Evolutionary conservation across 345 rosid species (phyloP).

Genomic region (Citrus mangshanensis): DNA sequence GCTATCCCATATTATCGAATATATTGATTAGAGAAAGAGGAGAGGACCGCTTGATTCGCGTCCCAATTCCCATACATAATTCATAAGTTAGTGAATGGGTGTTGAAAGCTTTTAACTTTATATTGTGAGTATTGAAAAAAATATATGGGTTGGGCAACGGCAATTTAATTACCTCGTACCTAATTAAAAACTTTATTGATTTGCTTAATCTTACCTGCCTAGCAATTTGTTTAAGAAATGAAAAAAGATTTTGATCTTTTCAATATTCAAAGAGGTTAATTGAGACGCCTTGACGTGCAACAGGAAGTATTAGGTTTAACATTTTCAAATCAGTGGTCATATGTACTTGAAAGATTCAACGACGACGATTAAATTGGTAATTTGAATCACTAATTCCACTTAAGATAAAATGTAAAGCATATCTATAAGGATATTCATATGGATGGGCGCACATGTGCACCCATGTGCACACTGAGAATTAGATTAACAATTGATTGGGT

Average conservation of each 20-base stretch:
- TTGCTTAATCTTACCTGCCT: slow-evolving; percentile 16
- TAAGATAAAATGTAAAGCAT: neutral
- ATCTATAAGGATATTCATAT: neutral
- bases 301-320: neutral
- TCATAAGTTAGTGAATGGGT: neutral
- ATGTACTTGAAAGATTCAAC: neutral
- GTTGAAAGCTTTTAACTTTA: neutral
- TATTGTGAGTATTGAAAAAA: neutral
- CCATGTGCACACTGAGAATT: slow-evolving; percentile 7
- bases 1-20: neutral
- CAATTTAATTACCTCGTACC: neutral
- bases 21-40: neutral
- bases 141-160: neutral
- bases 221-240: neutral
- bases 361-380: neutral
- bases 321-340: neutral
- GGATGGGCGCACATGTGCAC: neutral
- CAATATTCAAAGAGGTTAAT: neutral
- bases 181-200: neutral
- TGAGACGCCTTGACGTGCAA: neutral
- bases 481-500: neutral
- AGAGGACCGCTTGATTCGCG: slow-evolving; percentile 27
- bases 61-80: slow-evolving; percentile 24
- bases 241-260: neutral
- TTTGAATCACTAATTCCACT: neutral